A percentile compares a stretch with the other conserved stretches of the same genome.
phyloP scores from a whole-genome alignment of 345 rosid genomes.

The Salix dunnii region DNA sequence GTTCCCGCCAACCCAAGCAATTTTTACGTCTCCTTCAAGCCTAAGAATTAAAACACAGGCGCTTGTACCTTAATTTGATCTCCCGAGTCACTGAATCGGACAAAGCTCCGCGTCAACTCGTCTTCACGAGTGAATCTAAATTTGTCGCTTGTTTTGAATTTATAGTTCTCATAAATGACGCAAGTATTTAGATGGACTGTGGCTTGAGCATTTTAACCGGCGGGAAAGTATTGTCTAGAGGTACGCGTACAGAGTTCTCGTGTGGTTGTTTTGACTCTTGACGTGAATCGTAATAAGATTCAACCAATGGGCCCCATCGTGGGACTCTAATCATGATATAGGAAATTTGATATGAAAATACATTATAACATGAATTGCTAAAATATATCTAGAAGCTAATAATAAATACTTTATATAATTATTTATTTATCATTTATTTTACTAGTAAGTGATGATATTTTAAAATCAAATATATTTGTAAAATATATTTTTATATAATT shows the following conservation, averaged over 20 bases:
- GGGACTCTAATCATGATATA: not conserved
- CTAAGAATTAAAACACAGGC: not conserved
- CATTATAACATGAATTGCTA: too few species aligned
- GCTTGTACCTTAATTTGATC: not conserved
- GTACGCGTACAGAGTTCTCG: not conserved
- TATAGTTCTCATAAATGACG: too few species aligned
- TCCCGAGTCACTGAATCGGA: not conserved
- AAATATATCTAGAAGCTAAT: too few species aligned
- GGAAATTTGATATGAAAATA: too few species aligned
- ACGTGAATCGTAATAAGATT: not conserved
- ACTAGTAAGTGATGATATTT: too few species aligned
- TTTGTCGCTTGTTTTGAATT: not conserved
- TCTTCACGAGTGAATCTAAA: not conserved
- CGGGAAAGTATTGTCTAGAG: not conserved
- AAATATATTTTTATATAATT: too few species aligned
- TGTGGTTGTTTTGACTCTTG: not conserved
- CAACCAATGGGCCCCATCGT: not conserved
- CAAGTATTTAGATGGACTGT: not conserved
- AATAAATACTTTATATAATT: too few species aligned
- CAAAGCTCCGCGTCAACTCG: conserved; percentile 3
- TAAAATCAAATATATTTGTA: too few species aligned
- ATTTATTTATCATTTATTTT: too few species aligned
- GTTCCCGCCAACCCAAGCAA: not conserved
- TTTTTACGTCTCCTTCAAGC: not conserved
- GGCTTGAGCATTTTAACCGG: not conserved